Base-by-base conservation (phyloP, 2,329 filamentous ascomycete genomes). In the Alternaria triticimaculans region DNA sequence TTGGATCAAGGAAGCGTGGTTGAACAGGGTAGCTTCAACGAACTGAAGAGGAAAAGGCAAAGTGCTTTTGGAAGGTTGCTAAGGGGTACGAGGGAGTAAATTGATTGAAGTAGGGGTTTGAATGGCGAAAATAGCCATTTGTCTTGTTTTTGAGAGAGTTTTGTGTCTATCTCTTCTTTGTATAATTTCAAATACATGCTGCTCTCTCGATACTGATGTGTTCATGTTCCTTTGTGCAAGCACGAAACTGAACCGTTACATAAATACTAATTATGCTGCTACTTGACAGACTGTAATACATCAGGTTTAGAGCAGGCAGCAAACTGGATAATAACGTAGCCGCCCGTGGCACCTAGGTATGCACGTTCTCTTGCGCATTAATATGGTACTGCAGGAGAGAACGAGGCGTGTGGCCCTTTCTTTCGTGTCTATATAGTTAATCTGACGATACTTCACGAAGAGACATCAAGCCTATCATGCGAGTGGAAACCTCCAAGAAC, bases 1-100 rank as follows among this genome's bases (percentile, higher is more conserved):
- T 70, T 90, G 63, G 84, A 96, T 26, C 87, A 92, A n/a, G 87
- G 89, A 0, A 85, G 87, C 3, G 83, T 87, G 2, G 87, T 92
- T 7, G 90, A 95, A 75, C 80, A 85, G 59, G 94, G 94, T 0
- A 72, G 78, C 0, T 97, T 90, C 78, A 80, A 85, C 2, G 87
- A 88, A 62, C 77, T 97, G 70, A 76, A 66, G 62, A 64, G 69
- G 62, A 76, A 63, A 66, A 71, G 60, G 49, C 67, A 68, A 6
- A 68, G 73, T 6, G 65, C 71, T 14, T 80, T 80, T 73, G 69
- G 65, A 53, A 68, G 70, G 61, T 63, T 84, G 70, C 65, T 84
- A 66, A 80, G 76, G 67, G 82, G 82, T 5, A 76, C 67, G 73
- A 72, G 65, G 33, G 63, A 55, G 45, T 63, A 60, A 50, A 33